Base-by-base conservation (phyloP, 768 basidiomycete species). In the Russula sp. region DNA sequence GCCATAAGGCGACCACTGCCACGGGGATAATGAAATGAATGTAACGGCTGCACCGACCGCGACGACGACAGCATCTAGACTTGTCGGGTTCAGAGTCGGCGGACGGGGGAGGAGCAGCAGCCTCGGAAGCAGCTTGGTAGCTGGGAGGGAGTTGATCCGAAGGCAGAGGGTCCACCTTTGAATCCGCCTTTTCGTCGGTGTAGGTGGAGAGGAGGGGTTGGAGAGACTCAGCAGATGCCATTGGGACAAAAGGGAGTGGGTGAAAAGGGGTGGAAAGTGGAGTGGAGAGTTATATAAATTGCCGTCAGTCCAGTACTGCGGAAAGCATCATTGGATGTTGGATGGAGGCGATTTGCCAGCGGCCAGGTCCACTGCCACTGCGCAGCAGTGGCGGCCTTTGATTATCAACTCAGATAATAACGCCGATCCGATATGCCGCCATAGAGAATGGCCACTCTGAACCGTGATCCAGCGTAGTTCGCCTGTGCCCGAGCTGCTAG, bases 221-320 rank as follows among this genome's bases (percentile, higher is more conserved):
- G 40, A 20, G 26, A 18, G 51, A 10, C 11, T 34, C 48, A 34
- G 3, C 10, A 9, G 24, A 20, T 5, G 24, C 13, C 64, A 65
- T 65, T 13, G 18, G 24, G 49, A 50, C 24, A 24, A n/a, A 38
- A 30, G 18, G 26, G 57, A 8, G 10, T 10, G 26, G 13, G 24
- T 49, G 28, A 5, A 0, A 13, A 18, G 6, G 18, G 26, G 6
- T 16, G 0, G 7, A 8, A 3, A n/a, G n/a, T n/a, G 28, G 5
- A 22, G 13, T 30, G n/a, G 3, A 38, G 51, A 5, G 51, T 64
- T 64, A 58, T 64, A 59, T 64, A 64, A 48, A 59, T 59, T 6
- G 9, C 28, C 9, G 20, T 11, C 18, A 48, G 20, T 10, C 18
- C 38, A 32, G 20, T 16, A 46, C 63, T 63, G 63, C 62, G 62